A percentile compares a stretch with the other conserved stretches of the same genome.
These are phyloP conservation scores for Liriodendron chinense DNA, from an alignment of 164 flowering plant genomes.

Conservation along the genomic window DNA sequence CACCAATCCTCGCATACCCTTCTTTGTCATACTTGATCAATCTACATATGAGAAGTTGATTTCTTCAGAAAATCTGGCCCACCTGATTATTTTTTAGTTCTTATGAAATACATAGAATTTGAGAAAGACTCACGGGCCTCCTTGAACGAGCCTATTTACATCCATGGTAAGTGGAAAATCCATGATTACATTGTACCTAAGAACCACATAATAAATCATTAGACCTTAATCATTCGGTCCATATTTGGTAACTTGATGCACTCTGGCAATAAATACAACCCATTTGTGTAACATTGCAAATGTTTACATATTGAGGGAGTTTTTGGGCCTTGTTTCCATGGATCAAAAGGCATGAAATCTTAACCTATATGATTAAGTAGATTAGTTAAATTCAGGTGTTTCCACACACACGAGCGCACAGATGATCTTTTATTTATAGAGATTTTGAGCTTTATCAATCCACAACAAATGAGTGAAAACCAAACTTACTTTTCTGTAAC, in stretches of 20 bases:
- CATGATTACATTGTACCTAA: conserved; percentile 61
- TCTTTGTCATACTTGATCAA: conserved; percentile 44
- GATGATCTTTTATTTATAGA: not conserved
- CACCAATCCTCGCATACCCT: conserved; percentile 55
- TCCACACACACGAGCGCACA: not conserved
- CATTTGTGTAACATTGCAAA: not conserved
- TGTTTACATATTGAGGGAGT: no score
- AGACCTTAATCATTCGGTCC: not conserved
- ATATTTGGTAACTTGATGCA: not conserved
- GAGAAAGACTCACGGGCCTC: conserved; percentile 53
- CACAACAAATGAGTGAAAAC: not conserved
- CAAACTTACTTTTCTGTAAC: conserved; percentile 48
- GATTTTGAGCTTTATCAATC: no score
- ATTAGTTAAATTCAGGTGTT: not conserved
- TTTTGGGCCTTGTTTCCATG: not conserved
- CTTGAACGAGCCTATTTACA: conserved; percentile 38
- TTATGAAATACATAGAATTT: not conserved
- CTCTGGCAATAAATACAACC: not conserved
- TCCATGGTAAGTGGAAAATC: conserved; percentile 52
- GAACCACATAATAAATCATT: not conserved
- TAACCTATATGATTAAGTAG: no score
- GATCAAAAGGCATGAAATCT: not conserved
- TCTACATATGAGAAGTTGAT: conserved; percentile 21
- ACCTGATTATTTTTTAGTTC: not conserved
- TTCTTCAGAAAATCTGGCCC: not conserved